Evolutionary conservation across 331 rosid species (phyloP).

Genomic region (Quercus lobata): DNA sequence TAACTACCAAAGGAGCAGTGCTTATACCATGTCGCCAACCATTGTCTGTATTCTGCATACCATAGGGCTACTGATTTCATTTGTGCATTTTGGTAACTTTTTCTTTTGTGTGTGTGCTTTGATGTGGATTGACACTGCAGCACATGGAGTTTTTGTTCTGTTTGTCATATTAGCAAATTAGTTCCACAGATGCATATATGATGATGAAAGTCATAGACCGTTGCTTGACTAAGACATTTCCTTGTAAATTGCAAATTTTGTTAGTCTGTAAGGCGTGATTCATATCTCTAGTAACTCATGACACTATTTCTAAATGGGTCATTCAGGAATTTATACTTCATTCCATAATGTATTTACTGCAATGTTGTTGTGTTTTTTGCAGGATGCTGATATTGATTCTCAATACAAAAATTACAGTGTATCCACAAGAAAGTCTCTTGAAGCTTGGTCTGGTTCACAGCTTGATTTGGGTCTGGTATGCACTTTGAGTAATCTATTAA

Average conservation of each 20-base stretch:
- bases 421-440: conserved; percentile 82
- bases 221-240: too few species aligned
- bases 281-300: not conserved
- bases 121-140: too few species aligned
- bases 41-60: not conserved
- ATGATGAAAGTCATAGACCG: too few species aligned
- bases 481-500: not conserved
- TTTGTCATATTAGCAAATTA: too few species aligned
- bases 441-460: conserved; percentile 85
- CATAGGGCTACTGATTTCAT: not conserved
- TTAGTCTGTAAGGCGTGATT: too few species aligned
- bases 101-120: not conserved
- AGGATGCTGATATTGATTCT: conserved; percentile 74
- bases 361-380: conserved; percentile 22
- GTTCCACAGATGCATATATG: too few species aligned
- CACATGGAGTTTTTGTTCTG: too few species aligned
- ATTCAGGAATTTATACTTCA: not conserved
- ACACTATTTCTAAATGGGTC: not conserved
- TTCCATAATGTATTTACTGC: not conserved
- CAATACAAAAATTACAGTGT: conserved; percentile 54
- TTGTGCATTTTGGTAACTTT: not conserved
- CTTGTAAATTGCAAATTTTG: too few species aligned
- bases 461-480: conserved; percentile 94
- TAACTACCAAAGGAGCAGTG: not conserved
- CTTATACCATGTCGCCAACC: not conserved